These are phyloP conservation scores for Aspergillus egyptiacus DNA, from an alignment of 495 filamentous ascomycete genomes.

Conservation along the genomic window DNA sequence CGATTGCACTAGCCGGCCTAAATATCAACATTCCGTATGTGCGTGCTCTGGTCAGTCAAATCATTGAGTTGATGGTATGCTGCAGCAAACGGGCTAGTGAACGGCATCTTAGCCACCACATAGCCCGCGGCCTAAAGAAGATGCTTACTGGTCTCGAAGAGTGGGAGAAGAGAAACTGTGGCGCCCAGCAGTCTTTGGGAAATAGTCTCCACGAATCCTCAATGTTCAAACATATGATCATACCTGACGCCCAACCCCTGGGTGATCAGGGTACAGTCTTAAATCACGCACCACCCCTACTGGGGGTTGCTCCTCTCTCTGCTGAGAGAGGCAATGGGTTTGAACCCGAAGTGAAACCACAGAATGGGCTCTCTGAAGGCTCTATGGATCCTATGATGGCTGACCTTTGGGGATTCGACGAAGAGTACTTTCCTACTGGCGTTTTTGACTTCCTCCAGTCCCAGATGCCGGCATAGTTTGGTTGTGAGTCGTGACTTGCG, in stretches of 20 bases:
- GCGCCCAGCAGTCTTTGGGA: constrained; percentile 18
- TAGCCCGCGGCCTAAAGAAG: constrained; percentile 47
- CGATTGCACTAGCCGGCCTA: constrained; percentile 42
- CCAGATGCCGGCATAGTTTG: constrained; percentile 37
- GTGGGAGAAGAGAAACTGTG: constrained; percentile 38
- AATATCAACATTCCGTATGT: constrained; percentile 39
- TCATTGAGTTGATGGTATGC: constrained; percentile 43
- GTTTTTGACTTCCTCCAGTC: constrained; percentile 47
- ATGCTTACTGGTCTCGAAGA: constrained; percentile 46
- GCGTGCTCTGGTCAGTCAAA: constrained; percentile 38
- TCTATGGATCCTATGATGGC: constrained; percentile 45
- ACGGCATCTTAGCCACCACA: constrained; percentile 49
- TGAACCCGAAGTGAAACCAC: constrained; percentile 24
- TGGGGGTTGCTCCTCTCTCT: constrained; percentile 42
- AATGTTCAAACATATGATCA: constrained; percentile 37
- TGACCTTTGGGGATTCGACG: constrained; percentile 44
- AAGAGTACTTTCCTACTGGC: constrained; percentile 45
- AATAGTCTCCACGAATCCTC: constrained; percentile 24
- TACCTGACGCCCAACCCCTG: constrained; percentile 35
- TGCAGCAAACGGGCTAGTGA: constrained; percentile 47
- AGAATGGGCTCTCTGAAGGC: constrained; percentile 38
- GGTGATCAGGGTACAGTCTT: constrained; percentile 40
- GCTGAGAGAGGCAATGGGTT: constrained; percentile 39
- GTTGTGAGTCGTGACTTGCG: no score
- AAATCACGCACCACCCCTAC: constrained; percentile 35